These are phyloP conservation scores for Trametes cingulata DNA, from an alignment of 768 basidiomycete species.

Conservation along the genomic window DNA sequence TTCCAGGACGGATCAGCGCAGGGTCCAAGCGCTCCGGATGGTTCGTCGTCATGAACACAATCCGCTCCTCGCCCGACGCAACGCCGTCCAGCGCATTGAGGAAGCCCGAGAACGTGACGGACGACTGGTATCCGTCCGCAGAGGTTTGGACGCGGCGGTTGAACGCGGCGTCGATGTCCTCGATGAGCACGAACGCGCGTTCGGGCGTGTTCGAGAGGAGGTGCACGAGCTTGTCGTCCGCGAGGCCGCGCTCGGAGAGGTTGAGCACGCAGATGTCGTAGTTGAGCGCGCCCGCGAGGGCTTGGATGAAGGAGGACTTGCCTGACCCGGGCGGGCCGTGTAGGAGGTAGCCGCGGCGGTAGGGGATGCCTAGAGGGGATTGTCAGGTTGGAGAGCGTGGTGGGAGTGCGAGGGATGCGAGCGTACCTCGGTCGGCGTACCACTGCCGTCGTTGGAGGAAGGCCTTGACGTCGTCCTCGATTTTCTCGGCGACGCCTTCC, in stretches of 20 bases:
- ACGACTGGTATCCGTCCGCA: constrained; percentile 95
- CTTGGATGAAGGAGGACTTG: constrained; percentile 98
- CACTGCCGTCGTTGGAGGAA: constrained; percentile 86
- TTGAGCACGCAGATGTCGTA: constrained; percentile 98
- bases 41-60: constrained; percentile 99
- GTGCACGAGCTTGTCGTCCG: constrained; percentile 95
- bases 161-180: constrained; percentile 97
- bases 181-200: constrained; percentile 90
- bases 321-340: constrained; percentile 98
- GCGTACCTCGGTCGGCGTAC: constrained; percentile 95
- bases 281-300: constrained; percentile 85
- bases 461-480: constrained; percentile 77
- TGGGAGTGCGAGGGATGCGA: not conserved
- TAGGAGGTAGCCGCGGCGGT: constrained; percentile 91
- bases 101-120: constrained; percentile 96
- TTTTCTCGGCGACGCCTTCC: constrained; percentile 76
- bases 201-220: constrained; percentile 92
- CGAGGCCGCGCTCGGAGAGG: constrained; percentile 91
- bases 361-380: constrained; percentile 80
- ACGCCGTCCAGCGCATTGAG: constrained; percentile 97
- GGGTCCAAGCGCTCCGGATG: constrained; percentile 88
- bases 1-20: constrained; percentile 92
- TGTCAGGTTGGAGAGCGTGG: not conserved
- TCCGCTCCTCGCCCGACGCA: constrained; percentile 95
- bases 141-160: constrained; percentile 87